Base-by-base conservation (phyloP, 495 filamentous ascomycete species). In the Podospora comata region DNA sequence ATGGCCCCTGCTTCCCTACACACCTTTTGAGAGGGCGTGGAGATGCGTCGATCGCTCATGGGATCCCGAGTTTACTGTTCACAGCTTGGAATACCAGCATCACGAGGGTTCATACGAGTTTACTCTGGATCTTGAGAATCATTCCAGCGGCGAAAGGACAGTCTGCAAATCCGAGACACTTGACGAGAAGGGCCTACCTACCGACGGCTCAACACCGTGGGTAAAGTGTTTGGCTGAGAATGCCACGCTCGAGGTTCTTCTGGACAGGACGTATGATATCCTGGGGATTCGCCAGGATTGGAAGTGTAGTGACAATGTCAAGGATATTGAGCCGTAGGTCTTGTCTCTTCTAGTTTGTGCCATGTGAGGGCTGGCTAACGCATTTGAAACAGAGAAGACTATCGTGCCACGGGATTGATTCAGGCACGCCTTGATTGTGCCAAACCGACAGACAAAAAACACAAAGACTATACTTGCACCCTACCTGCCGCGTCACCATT, bases 211-310 rank as follows among this genome's bases (percentile, higher is more conserved):
- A 4, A 53, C 44, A 2, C 62, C 60, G 2, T 76, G 71, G 73
- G 13, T 71, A 2, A 27, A 62, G 15, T 76, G 73, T 13, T 48
- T 58, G 15, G 27, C 56, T 1, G 26, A 19, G 7, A 62, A 19
- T 0, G 16, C 48, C 15, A 53, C 61, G 6, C 65, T 72, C 5
- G 60, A 69, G 5, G 30, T 77, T 2, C 30, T 68, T 59, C 44
- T 75, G 0, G 70, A 75, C 44, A 58, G 16, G 18, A 26, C 57
- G 0, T 70, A 75, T 56, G 65, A 48, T 7, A 23, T 75, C 2
- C 15, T 76, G 19, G 73, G 73, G 0, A 65, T 76, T 5, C 65
- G 62, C 19, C 73, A 76, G 62, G 65, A 58, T 0, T 76, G 74
- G 74, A 70, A 59, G 11, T 75, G 74, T 30, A 19, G 32, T 1